Percentiles rank a stretch among this genome's conserved stretches.
These are phyloP conservation scores for Diaporthe helianthi DNA, from an alignment of 2,329 filamentous ascomycete species.

Conservation along the genomic window DNA sequence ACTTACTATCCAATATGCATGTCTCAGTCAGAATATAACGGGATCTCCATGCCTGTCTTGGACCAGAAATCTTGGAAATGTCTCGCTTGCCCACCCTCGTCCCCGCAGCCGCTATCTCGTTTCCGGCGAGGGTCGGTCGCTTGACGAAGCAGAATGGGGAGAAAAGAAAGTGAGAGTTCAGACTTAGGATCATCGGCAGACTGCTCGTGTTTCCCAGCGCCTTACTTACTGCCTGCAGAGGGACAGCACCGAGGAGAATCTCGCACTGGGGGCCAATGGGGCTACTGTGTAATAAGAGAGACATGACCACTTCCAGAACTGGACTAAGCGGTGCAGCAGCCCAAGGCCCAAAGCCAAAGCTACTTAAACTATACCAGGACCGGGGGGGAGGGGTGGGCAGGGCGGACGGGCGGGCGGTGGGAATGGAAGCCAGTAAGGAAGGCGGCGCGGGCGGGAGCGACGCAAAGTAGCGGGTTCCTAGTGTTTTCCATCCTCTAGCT, in stretches of 20 bases:
- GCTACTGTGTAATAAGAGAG: too few species aligned
- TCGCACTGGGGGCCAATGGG: not conserved
- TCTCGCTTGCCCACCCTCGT: conserved; percentile 28
- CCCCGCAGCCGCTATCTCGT: conserved; percentile 26
- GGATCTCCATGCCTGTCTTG: conserved; percentile 31
- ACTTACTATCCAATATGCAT: conserved; percentile 31
- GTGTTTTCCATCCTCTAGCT: conserved; percentile 4
- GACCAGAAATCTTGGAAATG: conserved; percentile 25
- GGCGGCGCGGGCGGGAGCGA: conserved; percentile 18
- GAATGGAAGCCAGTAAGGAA: not conserved
- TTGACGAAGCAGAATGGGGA: conserved; percentile 3
- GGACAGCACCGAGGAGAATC: not conserved
- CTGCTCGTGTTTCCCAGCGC: conserved; percentile 14
- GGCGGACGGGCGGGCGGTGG: conserved; percentile 6
- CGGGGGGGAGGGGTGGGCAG: conserved; percentile 1
- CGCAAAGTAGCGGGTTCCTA: conserved; percentile 11
- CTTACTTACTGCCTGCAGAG: too few species aligned
- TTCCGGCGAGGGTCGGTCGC: conserved; percentile 19
- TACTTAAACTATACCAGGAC: conserved; percentile 17
- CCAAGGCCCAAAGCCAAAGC: conserved; percentile 7
- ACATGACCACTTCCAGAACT: conserved; percentile 4
- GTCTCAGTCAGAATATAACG: conserved; percentile 30
- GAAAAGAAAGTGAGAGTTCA: not conserved
- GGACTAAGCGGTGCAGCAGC: conserved; percentile 14
- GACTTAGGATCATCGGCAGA: conserved; percentile 6